Evolutionary conservation across 1,284 basidiomycete genomes (phyloP).

Genomic region (Porodaedalea pini): DNA sequence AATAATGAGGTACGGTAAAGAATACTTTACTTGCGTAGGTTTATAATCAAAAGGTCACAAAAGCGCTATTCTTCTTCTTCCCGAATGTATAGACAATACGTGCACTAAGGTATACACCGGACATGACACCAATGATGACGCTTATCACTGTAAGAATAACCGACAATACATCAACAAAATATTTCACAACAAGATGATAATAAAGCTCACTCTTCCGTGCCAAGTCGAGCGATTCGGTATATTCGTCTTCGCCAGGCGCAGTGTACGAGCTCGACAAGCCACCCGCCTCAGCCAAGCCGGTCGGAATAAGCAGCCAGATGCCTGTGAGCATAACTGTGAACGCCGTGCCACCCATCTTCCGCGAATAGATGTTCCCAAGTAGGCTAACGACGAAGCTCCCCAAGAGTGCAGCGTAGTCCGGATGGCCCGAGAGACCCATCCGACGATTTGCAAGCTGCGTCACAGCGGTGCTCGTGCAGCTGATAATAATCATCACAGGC

Average conservation of each 20-base stretch:
- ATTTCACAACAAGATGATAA: not conserved
- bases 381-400: conserved; percentile 83
- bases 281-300: conserved; percentile 18
- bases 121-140: conserved; percentile 21
- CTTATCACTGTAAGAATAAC: conserved; percentile 15
- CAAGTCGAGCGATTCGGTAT: conserved; percentile 16
- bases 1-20: not conserved
- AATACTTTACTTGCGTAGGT: not conserved
- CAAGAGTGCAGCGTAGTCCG: conserved; percentile 81
- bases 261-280: conserved; percentile 19
- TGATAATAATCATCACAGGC: conserved; percentile 82
- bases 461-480: conserved; percentile 72
- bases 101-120: conserved; percentile 19
- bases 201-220: conserved; percentile 17
- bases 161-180: not conserved
- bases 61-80: conserved; percentile 21
- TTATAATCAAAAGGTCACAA: conserved; percentile 14
- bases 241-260: conserved; percentile 18
- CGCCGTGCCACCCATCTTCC: conserved; percentile 84
- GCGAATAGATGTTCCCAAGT: conserved; percentile 80
- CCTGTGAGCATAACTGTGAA: conserved; percentile 89
- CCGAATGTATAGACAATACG: conserved; percentile 17
- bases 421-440: conserved; percentile 38
- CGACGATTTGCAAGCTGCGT: conserved; percentile 68
- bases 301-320: conserved; percentile 77